Evolutionary conservation across 1,139 yeast genomes (phyloP), one percentile per base, ranked within the genome.

Genomic region (Lodderomyces theae): DNA sequence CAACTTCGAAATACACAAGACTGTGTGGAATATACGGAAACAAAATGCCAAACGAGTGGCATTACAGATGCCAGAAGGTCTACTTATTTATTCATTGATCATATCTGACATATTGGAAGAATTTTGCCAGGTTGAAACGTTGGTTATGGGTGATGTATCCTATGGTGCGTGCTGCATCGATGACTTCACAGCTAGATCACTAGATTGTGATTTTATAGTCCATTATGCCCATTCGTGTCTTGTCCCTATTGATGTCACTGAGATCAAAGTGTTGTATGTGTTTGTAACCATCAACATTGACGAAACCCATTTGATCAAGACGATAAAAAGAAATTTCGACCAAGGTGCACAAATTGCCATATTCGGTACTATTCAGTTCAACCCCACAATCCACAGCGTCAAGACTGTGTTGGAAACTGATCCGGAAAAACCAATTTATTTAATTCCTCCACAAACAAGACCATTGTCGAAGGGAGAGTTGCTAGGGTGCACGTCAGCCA

Each of bases 91-190:
- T 59, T 82, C 97, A 1, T 74, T 95, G 47, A 77, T 92, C 34
- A 80, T 92, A 15, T 75, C 96, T 2, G 99, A 92, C 61, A 92
- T 92, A 23, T 60, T 92, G 30, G 96, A 89, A 57, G 96, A 90
- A 61, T 90, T 92, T 54, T 89, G 97, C 57, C 65, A 69, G 5
- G 92, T 85, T 38, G 96, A 90, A 55, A 86, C 92, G 0, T 72
- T 94, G 1, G 95, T 92, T 4, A 94, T 92, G 98, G 99, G 99
- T 2, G 99, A 92, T 61, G 98, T 92, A 1, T 88, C 97, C 0
- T 92, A 92, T 56, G 99, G 99, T 25, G 99, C 99, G 0, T 92
- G 99, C 58, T 92, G 99, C 63, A 89, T 92, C 40, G 99, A 92
- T 59, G 99, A 92, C 58, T 92, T 75, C 57, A 90, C 98, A 0